Conservation (phyloP, 78 protist genomes). For the Trichosphaerium sp. region DNA sequence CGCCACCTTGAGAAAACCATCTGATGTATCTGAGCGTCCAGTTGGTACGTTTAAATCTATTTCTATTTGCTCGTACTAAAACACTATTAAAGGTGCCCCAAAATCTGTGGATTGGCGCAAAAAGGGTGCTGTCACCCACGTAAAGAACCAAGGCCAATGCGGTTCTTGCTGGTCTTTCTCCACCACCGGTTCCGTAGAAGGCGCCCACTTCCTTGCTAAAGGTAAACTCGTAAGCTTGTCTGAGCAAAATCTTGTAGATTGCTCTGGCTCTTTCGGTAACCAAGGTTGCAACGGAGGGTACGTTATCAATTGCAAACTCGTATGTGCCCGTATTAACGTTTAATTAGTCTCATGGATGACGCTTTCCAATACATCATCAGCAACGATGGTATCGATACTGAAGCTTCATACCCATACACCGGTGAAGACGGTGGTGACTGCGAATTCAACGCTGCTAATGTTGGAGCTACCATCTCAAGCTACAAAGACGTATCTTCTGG, state of each 20-base stretch:
- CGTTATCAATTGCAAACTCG: too few species aligned
- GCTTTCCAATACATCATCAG: too few species aligned
- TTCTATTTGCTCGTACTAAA: too few species aligned
- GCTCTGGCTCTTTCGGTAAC: constrained; percentile 17
- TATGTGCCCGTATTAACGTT: too few species aligned
- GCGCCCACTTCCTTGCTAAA: constrained; percentile 13
- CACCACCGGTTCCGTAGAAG: constrained; percentile 11
- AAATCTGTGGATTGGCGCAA: constrained; percentile 57
- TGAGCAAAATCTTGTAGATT: constrained; percentile 27
- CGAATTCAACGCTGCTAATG: not conserved
- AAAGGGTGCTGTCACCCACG: constrained; percentile 49
- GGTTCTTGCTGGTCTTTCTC: constrained; percentile 78
- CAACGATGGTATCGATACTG: constrained; percentile 22
- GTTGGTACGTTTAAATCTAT: too few species aligned
- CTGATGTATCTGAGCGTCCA: too few species aligned
- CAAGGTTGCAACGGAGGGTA: constrained; percentile 57
- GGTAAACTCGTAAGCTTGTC: constrained; percentile 17
- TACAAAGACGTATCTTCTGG: constrained; percentile 6
- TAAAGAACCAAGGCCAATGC: constrained; percentile 71
- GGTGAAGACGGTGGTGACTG: constrained; percentile 41
- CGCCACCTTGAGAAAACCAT: too few species aligned
- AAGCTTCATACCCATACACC: constrained; percentile 58
- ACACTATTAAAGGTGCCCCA: too few species aligned
- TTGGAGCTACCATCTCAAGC: constrained; percentile 38
- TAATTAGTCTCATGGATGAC: too few species aligned